Conservation (phyloP, 768 basidiomycete species). For the Neoboletus subvelutipes region DNA sequence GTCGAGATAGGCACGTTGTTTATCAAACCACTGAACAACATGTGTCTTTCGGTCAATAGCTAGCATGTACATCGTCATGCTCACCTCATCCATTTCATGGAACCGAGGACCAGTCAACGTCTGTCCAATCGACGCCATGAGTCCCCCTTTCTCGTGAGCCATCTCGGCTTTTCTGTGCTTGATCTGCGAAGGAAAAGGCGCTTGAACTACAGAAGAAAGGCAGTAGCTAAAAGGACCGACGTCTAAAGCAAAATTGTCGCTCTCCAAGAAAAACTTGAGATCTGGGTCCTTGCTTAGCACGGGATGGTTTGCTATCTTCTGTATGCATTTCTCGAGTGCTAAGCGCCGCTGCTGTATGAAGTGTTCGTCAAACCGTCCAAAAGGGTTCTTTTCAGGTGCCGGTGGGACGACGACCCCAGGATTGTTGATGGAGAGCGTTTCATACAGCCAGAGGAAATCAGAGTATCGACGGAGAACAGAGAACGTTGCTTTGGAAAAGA, state of each 20-base stretch:
- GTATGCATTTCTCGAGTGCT: slow-evolving; percentile 86
- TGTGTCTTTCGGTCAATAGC: neutral
- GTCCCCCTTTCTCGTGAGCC: slow-evolving; percentile 73
- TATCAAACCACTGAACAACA: slow-evolving; percentile 82
- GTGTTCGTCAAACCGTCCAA: slow-evolving; percentile 89
- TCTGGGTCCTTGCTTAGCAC: slow-evolving; percentile 86
- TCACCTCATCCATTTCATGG: slow-evolving; percentile 84
- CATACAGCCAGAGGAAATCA: slow-evolving; percentile 96
- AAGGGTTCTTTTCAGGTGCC: slow-evolving; percentile 91
- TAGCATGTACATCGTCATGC: slow-evolving; percentile 4
- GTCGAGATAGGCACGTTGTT: slow-evolving; percentile 81
- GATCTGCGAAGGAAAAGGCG: slow-evolving; percentile 49
- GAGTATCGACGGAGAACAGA: slow-evolving; percentile 97
- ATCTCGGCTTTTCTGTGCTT: slow-evolving; percentile 83
- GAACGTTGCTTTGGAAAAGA: slow-evolving; percentile 80
- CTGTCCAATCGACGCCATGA: slow-evolving; percentile 83
- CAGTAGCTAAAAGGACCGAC: slow-evolving; percentile 45
- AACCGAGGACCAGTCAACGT: slow-evolving; percentile 78
- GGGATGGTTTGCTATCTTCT: slow-evolving; percentile 92
- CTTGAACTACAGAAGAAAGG: neutral
- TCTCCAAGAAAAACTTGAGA: slow-evolving; percentile 87
- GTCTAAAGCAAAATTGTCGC: slow-evolving; percentile 87
- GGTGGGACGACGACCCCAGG: slow-evolving; percentile 97
- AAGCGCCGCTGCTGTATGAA: slow-evolving; percentile 86
- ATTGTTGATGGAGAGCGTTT: slow-evolving; percentile 83